These are phyloP conservation scores for Solanum microdontum DNA, from an alignment of 257 asterid species.

Conservation along the genomic window DNA sequence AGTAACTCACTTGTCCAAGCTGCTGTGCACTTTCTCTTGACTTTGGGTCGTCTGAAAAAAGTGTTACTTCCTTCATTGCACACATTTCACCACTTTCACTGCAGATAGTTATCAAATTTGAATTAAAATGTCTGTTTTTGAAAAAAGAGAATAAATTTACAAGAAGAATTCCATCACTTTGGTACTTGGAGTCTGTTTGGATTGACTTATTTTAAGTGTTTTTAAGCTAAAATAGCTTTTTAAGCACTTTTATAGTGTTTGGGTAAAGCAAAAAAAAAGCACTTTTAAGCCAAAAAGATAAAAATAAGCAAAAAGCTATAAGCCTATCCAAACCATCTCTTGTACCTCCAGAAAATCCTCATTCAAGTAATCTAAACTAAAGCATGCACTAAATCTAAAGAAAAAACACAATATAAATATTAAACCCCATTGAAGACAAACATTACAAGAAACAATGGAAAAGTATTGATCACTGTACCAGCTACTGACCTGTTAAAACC, in stretches of 20 bases:
- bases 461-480: slow-evolving; percentile 8
- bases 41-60: slow-evolving; percentile 78
- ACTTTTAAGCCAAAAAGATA: neutral
- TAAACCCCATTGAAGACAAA: neutral
- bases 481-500: slow-evolving; percentile 70
- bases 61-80: slow-evolving; percentile 95
- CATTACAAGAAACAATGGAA: slow-evolving; percentile 4
- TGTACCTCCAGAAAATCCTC: neutral
- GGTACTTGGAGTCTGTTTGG: neutral
- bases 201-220: neutral
- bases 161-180: neutral
- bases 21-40: slow-evolving; percentile 94
- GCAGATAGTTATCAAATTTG: neutral
- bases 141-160: neutral
- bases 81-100: slow-evolving; percentile 97
- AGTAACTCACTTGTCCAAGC: slow-evolving; percentile 68
- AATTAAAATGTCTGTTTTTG: neutral
- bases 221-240: neutral
- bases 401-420: neutral
- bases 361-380: neutral
- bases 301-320: neutral
- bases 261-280: neutral
- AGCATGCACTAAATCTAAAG: neutral
- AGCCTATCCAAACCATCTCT: neutral
- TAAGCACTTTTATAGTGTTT: neutral